These are phyloP conservation scores for Xylaria palmicola DNA, from an alignment of 495 filamentous ascomycete species.

Conservation along the genomic window DNA sequence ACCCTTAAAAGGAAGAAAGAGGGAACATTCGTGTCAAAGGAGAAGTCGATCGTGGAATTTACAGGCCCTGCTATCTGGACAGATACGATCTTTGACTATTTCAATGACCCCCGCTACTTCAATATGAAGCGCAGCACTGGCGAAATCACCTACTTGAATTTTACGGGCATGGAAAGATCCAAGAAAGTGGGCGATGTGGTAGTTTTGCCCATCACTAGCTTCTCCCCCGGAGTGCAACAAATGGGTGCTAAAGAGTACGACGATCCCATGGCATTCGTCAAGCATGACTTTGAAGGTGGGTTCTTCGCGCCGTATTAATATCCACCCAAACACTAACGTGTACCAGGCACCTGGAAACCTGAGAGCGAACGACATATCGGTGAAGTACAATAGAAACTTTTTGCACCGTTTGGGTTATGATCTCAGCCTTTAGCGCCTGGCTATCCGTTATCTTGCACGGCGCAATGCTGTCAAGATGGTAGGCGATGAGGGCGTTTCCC, in stretches of 20 bases:
- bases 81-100: conserved; percentile 84
- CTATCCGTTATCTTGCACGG: neutral
- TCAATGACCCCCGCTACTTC: conserved; percentile 91
- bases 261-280: conserved; percentile 96
- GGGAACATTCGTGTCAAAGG: conserved; percentile 66
- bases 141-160: conserved; percentile 82
- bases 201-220: conserved; percentile 92
- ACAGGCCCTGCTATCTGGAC: conserved; percentile 96
- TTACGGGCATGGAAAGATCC: conserved; percentile 76
- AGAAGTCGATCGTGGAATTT: conserved; percentile 88
- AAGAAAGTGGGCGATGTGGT: conserved; percentile 95
- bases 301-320: neutral
- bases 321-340: conserved; percentile 18
- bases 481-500: neutral
- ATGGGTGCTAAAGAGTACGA: conserved; percentile 91
- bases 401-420: conserved; percentile 15
- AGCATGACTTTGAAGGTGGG: conserved; percentile 93
- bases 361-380: conserved; percentile 64
- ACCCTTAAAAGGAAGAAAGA: conserved; percentile 72
- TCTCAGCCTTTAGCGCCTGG: neutral
- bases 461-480: neutral
- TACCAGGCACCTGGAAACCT: conserved; percentile 77
- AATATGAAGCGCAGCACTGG: conserved; percentile 67
- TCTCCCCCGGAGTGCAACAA: conserved; percentile 89
- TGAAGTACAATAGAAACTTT: conserved; percentile 25